phyloP scores from a whole-genome alignment of 176 grass and related monocot species.

The Musa troglodytarum region DNA sequence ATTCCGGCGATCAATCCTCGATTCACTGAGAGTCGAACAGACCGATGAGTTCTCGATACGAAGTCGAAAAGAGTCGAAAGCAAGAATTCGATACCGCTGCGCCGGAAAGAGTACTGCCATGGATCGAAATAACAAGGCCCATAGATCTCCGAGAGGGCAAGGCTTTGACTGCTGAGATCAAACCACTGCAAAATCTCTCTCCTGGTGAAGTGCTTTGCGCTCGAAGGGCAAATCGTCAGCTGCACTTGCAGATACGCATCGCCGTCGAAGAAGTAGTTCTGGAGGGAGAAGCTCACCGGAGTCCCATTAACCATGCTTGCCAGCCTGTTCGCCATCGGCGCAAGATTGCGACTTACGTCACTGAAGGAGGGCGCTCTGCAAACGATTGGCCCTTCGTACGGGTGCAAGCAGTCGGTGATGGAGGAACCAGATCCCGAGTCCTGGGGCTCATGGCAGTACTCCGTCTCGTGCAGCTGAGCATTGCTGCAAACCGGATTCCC shows the following conservation, averaged over 20 bases:
- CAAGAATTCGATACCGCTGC: conserved; percentile 22
- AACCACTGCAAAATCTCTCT: conserved; percentile 37
- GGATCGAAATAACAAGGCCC: conserved; percentile 49
- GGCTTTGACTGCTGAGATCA: conserved; percentile 43
- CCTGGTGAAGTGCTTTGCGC: conserved; percentile 31
- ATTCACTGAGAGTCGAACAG: conserved; percentile 16
- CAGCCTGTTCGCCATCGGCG: not conserved
- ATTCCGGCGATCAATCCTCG: conserved; percentile 36
- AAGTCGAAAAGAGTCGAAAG: conserved; percentile 5
- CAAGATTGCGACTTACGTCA: conserved; percentile 7
- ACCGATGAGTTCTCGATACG: not conserved
- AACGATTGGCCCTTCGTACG: conserved; percentile 32
- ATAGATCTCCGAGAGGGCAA: conserved; percentile 21
- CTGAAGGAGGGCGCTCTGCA: conserved; percentile 11
- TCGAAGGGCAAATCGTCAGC: conserved; percentile 32
- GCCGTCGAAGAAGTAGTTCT: conserved; percentile 13
- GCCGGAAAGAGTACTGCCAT: conserved; percentile 22
- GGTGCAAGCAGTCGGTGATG: conserved; percentile 24
- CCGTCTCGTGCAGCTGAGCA: conserved; percentile 8
- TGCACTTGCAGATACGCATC: conserved; percentile 29
- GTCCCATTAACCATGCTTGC: not conserved
- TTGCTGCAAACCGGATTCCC: conserved; percentile 71
- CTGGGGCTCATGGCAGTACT: conserved; percentile 48
- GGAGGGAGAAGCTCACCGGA: not conserved
- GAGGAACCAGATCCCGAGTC: conserved; percentile 37